A percentile compares a stretch with the other conserved stretches of the same genome.
phyloP scores from a whole-genome alignment of 164 flowering plant species.

The Nymphaea colorata region DNA sequence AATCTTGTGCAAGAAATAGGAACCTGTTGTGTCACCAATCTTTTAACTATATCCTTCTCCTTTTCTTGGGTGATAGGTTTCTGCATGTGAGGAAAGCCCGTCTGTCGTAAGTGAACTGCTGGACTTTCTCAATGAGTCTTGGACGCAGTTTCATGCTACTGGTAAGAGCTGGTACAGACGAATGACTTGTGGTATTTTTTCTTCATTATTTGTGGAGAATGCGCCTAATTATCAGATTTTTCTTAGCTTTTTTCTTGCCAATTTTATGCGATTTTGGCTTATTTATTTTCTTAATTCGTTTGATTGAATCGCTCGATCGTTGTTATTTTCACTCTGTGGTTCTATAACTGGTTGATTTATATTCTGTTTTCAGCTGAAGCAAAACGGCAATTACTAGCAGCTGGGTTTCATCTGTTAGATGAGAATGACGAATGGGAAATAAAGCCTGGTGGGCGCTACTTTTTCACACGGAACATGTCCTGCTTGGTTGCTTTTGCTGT shows the following conservation, averaged over 20 bases:
- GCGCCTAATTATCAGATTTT: background rate
- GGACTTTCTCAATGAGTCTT: constrained; percentile 83
- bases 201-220: background rate
- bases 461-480: constrained; percentile 92
- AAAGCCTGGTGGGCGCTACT: constrained; percentile 87
- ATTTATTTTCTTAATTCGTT: background rate
- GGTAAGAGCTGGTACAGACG: constrained; percentile 22
- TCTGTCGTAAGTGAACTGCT: constrained; percentile 72
- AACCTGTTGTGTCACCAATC: too few species aligned
- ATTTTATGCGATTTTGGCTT: background rate
- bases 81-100: constrained; percentile 12
- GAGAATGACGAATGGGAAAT: constrained; percentile 95
- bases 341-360: background rate
- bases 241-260: too few species aligned
- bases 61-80: constrained; percentile 5
- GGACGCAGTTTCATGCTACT: constrained; percentile 95
- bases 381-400: constrained; percentile 56
- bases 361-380: constrained; percentile 67
- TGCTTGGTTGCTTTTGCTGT: constrained; percentile 85
- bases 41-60: too few species aligned
- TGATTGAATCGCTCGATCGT: background rate
- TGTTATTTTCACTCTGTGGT: background rate
- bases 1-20: background rate
- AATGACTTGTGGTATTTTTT: background rate
- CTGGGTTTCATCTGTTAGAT: constrained; percentile 69